phyloP scores from a whole-genome alignment of 108 stramenopile species.

The Schizochytrium sp. region DNA sequence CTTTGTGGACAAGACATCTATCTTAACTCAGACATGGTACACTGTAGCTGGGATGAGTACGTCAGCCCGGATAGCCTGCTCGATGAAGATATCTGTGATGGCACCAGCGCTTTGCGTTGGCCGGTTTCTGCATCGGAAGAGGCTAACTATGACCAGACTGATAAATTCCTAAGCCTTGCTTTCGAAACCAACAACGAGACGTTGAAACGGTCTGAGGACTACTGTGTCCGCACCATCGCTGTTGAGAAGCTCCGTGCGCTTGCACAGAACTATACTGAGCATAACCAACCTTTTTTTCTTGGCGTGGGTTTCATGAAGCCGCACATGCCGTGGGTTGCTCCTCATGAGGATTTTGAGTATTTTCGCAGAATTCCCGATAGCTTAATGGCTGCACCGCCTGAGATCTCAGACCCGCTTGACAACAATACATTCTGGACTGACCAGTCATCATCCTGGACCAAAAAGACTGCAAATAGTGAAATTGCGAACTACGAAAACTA shows the following conservation, averaged over 20 bases:
- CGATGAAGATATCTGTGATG: too few relatives aligned
- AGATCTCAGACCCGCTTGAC: background rate
- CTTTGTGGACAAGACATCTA: background rate
- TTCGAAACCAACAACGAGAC: too few relatives aligned
- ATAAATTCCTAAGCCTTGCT: too few relatives aligned
- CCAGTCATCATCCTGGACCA: background rate
- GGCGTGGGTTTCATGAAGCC: slow-evolving; percentile 15
- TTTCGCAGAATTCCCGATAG: background rate
- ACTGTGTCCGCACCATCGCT: background rate
- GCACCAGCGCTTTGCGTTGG: too few relatives aligned
- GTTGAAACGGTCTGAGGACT: background rate
- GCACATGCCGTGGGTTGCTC: slow-evolving; percentile 48
- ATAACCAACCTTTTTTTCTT: background rate
- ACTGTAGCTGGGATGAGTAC: background rate
- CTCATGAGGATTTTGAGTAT: background rate
- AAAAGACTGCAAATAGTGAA: background rate
- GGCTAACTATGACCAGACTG: too few relatives aligned
- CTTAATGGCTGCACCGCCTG: background rate
- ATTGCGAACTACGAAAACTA: slow-evolving; percentile 3
- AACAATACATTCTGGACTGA: background rate
- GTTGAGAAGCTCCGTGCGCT: background rate
- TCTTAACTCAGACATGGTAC: background rate
- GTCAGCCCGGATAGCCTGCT: too few relatives aligned
- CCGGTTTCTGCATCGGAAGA: too few relatives aligned
- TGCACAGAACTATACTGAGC: background rate